Conservation (phyloP, 495 filamentous ascomycete genomes). For the Hypomontagnella monticulosa region DNA sequence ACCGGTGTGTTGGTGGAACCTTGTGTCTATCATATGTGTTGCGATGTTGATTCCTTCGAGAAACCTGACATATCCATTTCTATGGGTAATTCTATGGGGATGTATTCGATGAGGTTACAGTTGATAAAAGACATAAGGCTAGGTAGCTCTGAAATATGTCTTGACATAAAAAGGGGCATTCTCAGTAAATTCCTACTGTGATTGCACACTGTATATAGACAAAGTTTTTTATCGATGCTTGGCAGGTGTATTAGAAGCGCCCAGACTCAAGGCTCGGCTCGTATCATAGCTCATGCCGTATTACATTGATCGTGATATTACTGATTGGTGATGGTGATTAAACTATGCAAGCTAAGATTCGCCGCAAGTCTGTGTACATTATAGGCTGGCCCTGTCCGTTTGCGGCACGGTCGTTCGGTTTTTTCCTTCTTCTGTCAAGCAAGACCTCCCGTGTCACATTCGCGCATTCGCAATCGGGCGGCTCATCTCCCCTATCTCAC, state of each 20-base stretch:
- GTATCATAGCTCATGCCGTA: constrained; percentile 9
- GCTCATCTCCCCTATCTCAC: too few relatives aligned
- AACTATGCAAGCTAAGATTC: background rate
- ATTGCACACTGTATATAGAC: too few relatives aligned
- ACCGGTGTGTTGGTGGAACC: too few relatives aligned
- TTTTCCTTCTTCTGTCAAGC: background rate
- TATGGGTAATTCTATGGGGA: too few relatives aligned
- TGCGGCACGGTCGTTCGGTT: constrained; percentile 25
- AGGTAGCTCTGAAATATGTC: background rate
- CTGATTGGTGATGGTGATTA: constrained; percentile 10
- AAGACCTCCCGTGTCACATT: background rate
- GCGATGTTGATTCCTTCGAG: constrained; percentile 12
- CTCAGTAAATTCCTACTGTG: too few relatives aligned
- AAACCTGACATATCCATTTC: constrained; percentile 5
- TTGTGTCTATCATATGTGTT: too few relatives aligned
- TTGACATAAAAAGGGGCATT: too few relatives aligned
- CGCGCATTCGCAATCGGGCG: too few relatives aligned
- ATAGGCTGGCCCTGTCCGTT: constrained; percentile 13
- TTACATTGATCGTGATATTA: background rate
- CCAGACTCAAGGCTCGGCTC: constrained; percentile 7
- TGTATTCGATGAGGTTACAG: background rate
- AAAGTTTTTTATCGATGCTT: constrained; percentile 10
- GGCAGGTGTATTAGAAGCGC: constrained; percentile 19
- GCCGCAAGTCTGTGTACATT: background rate
- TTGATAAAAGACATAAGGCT: constrained; percentile 14